These are phyloP conservation scores for Monascus ruber DNA, from an alignment of 2,329 filamentous ascomycete species.

Conservation along the genomic window DNA sequence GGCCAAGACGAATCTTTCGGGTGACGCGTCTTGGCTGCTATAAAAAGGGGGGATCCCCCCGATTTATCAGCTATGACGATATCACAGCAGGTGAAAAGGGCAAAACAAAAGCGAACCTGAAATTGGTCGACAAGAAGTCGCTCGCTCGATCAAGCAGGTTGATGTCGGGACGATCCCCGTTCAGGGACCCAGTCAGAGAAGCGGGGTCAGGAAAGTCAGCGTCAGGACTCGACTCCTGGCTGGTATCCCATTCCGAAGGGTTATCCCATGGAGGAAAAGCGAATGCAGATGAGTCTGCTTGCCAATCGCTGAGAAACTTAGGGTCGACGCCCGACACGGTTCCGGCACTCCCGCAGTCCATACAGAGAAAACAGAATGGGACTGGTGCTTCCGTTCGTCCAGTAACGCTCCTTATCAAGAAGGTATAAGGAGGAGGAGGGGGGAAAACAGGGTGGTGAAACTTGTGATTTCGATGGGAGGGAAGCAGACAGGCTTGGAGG, in stretches of 20 bases:
- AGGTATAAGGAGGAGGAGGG: no score
- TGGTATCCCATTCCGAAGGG: constrained; percentile 27
- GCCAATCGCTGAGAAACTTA: constrained; percentile 31
- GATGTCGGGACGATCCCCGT: constrained; percentile 8
- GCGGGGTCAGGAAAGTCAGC: constrained; percentile 24
- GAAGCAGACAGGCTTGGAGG: no score
- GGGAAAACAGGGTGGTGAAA: no score
- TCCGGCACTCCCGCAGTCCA: constrained; percentile 27
- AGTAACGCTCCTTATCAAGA: no score
- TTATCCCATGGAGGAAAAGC: constrained; percentile 26
- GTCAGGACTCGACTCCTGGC: constrained; percentile 28
- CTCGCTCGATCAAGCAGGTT: constrained; percentile 14
- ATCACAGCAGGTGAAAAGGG: neutral
- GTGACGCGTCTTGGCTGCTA: constrained; percentile 22
- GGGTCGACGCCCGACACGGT: constrained; percentile 31
- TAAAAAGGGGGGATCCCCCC: constrained; percentile 1
- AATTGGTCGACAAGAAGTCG: constrained; percentile 14
- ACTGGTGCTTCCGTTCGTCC: neutral
- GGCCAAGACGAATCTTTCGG: constrained; percentile 20
- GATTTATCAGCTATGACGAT: constrained; percentile 4
- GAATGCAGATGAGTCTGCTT: constrained; percentile 21
- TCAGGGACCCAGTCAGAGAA: constrained; percentile 18
- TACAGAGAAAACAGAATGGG: constrained; percentile 14
- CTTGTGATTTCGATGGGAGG: neutral
- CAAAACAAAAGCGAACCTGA: constrained; percentile 14